Evolutionary conservation across 805 yeast species (phyloP).

Genomic region (Lipomyces kockii): DNA sequence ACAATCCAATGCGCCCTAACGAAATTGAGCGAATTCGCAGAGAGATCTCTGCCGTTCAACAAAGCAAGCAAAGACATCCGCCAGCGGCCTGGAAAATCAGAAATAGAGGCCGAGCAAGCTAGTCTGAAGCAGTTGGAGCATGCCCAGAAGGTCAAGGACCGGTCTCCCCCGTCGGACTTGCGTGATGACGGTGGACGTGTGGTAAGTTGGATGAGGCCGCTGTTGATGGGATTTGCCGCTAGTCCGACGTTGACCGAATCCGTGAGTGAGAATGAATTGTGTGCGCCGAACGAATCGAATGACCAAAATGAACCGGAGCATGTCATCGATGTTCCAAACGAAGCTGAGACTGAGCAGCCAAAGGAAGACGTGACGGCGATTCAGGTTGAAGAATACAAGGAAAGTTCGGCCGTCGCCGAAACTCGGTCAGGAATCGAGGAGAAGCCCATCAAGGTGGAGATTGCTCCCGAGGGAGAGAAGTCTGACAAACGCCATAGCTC

Average conservation of each 20-base stretch:
- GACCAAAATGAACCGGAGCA: not conserved
- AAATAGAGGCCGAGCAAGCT: not conserved
- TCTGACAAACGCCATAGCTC: slow-evolving; percentile 1
- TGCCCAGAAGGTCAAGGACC: not conserved
- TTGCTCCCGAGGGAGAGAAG: not conserved
- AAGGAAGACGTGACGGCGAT: not conserved
- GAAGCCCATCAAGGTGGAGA: not conserved
- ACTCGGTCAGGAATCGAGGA: not conserved
- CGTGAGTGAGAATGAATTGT: not conserved
- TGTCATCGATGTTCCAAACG: not conserved
- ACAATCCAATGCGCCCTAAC: not conserved
- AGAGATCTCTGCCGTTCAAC: not conserved
- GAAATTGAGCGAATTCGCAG: not conserved
- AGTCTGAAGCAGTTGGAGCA: not conserved
- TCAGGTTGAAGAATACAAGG: not conserved
- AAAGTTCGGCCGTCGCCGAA: not conserved
- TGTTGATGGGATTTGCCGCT: not conserved
- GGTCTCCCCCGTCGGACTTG: not conserved
- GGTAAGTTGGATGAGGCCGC: not conserved
- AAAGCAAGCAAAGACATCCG: not conserved
- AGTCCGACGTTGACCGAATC: not conserved
- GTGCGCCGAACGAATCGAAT: not conserved
- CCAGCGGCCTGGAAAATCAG: not conserved
- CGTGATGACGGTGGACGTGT: not conserved
- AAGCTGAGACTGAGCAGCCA: slow-evolving; percentile 1